Conservation (phyloP, 1,139 yeast genomes). For the Saccharomyces hybrid region DNA sequence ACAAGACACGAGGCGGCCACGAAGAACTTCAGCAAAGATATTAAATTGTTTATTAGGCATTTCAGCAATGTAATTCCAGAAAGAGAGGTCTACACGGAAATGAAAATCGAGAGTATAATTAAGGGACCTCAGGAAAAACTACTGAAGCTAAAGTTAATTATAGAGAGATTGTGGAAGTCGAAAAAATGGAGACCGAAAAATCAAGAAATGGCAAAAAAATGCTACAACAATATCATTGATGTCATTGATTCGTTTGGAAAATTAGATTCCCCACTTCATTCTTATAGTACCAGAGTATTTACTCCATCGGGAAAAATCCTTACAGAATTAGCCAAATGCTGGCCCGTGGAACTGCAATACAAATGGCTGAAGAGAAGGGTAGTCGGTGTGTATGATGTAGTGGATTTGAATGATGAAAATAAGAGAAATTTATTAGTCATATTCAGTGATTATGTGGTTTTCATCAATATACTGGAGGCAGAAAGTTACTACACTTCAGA, state of each 20-base stretch:
- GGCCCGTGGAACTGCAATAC: constrained; percentile 83
- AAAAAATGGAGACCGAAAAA: constrained; percentile 30
- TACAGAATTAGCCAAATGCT: constrained; percentile 71
- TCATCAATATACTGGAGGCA: constrained; percentile 42
- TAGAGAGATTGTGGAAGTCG: constrained; percentile 46
- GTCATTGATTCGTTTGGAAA: constrained; percentile 80
- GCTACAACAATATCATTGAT: constrained; percentile 47
- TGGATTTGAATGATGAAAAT: constrained; percentile 32
- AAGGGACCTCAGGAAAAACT: constrained; percentile 61
- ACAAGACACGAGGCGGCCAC: constrained; percentile 91
- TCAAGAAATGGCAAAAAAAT: constrained; percentile 34
- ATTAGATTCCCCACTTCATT: constrained; percentile 16
- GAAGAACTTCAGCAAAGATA: constrained; percentile 42
- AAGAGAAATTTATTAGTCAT: constrained; percentile 51
- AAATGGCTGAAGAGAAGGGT: constrained; percentile 86
- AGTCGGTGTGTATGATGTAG: constrained; percentile 66
- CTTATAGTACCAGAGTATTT: constrained; percentile 53
- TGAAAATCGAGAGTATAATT: constrained; percentile 60
- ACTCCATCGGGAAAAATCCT: constrained; percentile 87
- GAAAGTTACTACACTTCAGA: constrained; percentile 20
- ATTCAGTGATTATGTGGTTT: constrained; percentile 71
- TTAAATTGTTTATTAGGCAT: constrained; percentile 30
- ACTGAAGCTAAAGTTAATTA: constrained; percentile 57
- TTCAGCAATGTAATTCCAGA: constrained; percentile 24
- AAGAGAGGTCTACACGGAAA: constrained; percentile 39